A percentile compares a stretch with the other conserved stretches of the same genome.
Evolutionary conservation across 2,329 filamentous ascomycete genomes (phyloP).

Genomic region (Hymenoscyphus repandus): DNA sequence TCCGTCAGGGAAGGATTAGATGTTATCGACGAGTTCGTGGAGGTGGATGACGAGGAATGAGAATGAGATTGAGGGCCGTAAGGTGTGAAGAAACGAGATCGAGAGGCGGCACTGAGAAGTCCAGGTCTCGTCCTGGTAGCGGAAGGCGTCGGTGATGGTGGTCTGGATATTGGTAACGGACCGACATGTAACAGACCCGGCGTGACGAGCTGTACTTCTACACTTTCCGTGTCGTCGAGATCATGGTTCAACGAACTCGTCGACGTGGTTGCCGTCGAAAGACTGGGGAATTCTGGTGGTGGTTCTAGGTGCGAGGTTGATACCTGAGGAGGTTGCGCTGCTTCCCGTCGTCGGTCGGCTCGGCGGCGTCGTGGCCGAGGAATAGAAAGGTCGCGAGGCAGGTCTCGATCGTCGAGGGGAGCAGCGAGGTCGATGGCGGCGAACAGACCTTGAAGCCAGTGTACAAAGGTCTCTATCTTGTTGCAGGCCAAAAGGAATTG

Average conservation of each 20-base stretch:
- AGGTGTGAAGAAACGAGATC: slow-evolving; percentile 2
- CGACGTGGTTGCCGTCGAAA: slow-evolving; percentile 6
- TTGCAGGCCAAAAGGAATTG: slow-evolving; percentile 67
- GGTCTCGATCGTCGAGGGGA: slow-evolving; percentile 64
- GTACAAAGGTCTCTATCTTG: slow-evolving; percentile 59
- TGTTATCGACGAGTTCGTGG: slow-evolving; percentile 2
- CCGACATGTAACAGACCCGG: slow-evolving; percentile 1
- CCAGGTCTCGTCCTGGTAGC: background rate
- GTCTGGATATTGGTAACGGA: background rate
- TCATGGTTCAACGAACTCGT: background rate
- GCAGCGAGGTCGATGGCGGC: slow-evolving; percentile 69
- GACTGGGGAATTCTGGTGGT: slow-evolving; percentile 17
- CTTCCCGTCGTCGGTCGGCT: background rate
- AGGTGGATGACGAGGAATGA: slow-evolving; percentile 5
- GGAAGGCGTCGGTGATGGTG: slow-evolving; percentile 1
- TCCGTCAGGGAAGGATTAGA: slow-evolving; percentile 23
- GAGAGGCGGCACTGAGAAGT: slow-evolving; percentile 1
- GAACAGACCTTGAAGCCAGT: slow-evolving; percentile 64
- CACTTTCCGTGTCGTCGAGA: slow-evolving; percentile 4
- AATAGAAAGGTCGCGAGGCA: slow-evolving; percentile 57
- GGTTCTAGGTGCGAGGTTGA: no score
- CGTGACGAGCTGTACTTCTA: slow-evolving; percentile 4
- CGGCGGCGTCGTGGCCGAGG: slow-evolving; percentile 34
- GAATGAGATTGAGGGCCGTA: slow-evolving; percentile 4
- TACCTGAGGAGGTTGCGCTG: background rate